Evolutionary conservation across 129 eudicot species (phyloP), one percentile per base, ranked within the genome.

Genomic region (Pulicaria dysenterica): DNA sequence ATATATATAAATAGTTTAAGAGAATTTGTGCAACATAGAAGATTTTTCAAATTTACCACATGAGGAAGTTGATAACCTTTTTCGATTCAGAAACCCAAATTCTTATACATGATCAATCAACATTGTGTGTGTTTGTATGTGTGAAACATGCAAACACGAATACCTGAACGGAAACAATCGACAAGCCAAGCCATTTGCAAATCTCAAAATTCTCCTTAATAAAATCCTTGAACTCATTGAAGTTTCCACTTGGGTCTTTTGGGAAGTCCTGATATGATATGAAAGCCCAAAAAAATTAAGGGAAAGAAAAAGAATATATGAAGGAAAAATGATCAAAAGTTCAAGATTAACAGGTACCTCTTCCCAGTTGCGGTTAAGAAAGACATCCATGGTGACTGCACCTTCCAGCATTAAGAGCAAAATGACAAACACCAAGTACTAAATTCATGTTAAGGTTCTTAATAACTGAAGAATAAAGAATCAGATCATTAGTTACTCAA

Each of bases 141-240:
- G 55, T 46, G 50, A 10, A 48, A 45, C 41, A 49, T 19, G 36
- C 24, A 3, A 5, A 41, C n/a, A 10, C 3, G 37, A 13, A 43
- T 53, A 91, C 98, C 95, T 92, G 96, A 57, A 84, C 54, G 57
- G 83, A 82, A 68, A 89, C 84, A 19, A 87, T 69, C 1, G 91
- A 71, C 79, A 92, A 79, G 55, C 91, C 95, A 78, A 92, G 76
- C 98, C 95, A 92, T 85, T 83, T 89, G 88, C 98, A 92, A 3
- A 85, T 66, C 40, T 89, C 85, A 80, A 87, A 92, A 40, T 92
- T 92, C 19, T 83, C 82, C 63, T 73, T 81, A 17, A 92, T 70
- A 80, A 92, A 92, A 58, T 74, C 66, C 80, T 78, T 86, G 53
- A 92, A 84, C 62, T 89, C 80, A 36, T 80, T 67, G 7, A 92